Evolutionary conservation across 305 asterid genomes (phyloP).

Genomic region (Fraxinus sp.): DNA sequence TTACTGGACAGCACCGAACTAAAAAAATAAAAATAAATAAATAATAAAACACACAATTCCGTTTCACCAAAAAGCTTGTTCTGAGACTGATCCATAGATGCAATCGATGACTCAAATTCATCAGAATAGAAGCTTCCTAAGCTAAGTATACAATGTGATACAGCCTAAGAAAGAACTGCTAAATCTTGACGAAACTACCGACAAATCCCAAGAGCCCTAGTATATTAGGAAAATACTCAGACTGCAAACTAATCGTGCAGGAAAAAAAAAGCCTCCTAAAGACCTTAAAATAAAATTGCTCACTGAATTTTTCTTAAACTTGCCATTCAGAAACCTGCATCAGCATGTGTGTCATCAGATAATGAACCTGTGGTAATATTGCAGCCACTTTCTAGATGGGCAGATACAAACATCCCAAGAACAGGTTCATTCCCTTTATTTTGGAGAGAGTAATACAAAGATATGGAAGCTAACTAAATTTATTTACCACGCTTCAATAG

Average conservation of each 20-base stretch:
- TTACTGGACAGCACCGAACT: not conserved
- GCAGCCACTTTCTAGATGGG: not conserved
- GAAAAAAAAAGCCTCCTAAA: no score
- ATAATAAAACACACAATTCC: not conserved
- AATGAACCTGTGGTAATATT: no score
- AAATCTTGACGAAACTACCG: not conserved
- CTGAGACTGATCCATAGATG: not conserved
- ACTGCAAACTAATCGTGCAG: no score
- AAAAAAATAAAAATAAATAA: no score
- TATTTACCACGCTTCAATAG: not conserved
- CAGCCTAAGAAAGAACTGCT: not conserved
- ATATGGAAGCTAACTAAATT: slow-evolving; percentile 13
- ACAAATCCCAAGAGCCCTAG: not conserved
- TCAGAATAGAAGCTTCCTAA: not conserved
- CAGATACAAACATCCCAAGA: not conserved
- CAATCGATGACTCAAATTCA: not conserved
- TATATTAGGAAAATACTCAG: no score
- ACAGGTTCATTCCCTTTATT: not conserved
- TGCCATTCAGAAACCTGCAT: no score
- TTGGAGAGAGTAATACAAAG: not conserved
- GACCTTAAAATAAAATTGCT: no score
- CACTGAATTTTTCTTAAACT: no score
- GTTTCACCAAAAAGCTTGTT: not conserved
- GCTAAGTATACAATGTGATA: not conserved
- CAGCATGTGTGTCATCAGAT: no score